A percentile compares a stretch with the other conserved stretches of the same genome.
Conservation (phyloP, 2,329 filamentous ascomycete species). For the Capronia americana region DNA sequence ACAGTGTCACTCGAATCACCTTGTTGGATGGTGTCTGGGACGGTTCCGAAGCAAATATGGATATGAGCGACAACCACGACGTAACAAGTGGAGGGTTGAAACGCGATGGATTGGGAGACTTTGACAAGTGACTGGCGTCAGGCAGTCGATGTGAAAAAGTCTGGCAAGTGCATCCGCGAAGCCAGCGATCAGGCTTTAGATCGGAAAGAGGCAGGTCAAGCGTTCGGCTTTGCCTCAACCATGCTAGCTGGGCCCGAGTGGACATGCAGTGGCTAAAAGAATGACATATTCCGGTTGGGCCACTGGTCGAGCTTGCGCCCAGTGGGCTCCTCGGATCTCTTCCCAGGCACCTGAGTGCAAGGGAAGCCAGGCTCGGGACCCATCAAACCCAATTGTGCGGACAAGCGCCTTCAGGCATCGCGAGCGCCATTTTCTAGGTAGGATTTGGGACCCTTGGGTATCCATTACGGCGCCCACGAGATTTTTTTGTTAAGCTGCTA, state of each 20-base stretch:
- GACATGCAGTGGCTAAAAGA: constrained; percentile 10
- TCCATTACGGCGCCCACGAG: constrained; percentile 16
- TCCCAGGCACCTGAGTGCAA: neutral
- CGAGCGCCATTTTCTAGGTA: constrained; percentile 17
- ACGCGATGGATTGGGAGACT: neutral
- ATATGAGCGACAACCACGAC: constrained; percentile 12
- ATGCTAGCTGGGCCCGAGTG: constrained; percentile 11
- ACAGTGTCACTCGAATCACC: neutral
- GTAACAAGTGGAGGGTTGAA: constrained; percentile 14
- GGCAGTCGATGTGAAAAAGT: constrained; percentile 15
- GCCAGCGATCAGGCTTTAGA: constrained; percentile 7
- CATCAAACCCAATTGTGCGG: constrained; percentile 4
- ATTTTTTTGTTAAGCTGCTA: constrained; percentile 16
- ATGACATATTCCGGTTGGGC: constrained; percentile 9
- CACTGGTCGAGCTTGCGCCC: constrained; percentile 7
- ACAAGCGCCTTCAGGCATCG: constrained; percentile 8
- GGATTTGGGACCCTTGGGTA: constrained; percentile 4
- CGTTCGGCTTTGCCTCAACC: constrained; percentile 19
- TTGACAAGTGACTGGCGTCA: constrained; percentile 16
- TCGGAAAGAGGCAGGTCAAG: constrained; percentile 21
- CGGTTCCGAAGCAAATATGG: neutral
- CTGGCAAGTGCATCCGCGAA: constrained; percentile 20
- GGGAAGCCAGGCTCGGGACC: neutral
- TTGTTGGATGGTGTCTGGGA: constrained; percentile 3
- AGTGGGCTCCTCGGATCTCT: constrained; percentile 10